Evolutionary conservation across 805 yeast species (phyloP), one percentile per base, ranked within the genome.

Genomic region (Brettanomyces custersianus): DNA sequence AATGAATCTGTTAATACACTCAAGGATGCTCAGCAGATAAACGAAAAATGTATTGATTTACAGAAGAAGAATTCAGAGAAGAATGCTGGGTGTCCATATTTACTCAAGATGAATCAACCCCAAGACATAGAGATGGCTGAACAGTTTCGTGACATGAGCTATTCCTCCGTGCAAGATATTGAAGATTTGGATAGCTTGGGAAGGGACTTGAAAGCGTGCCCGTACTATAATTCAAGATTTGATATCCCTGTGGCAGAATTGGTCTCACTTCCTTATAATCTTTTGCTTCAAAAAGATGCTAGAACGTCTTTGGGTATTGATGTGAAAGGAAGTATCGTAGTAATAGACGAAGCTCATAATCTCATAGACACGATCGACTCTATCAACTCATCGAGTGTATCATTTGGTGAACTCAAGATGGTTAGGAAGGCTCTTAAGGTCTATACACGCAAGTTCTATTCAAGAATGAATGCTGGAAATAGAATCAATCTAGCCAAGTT

Each of bases 321-420:
- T 28, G 48, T 88, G 8, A 67, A 69, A 35, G 70, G 74, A 38
- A 67, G 88, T 1, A 69, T 88, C 2, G 74, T 90, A 1, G 71
- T 90, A 4, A 77, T 88, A 20, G 97, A 88, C 54, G 97, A 88
- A 52, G 96, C 96, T 0, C 97, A 88, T 52, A 88, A 88, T 52
- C 59, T 88, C 29, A 52, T 86, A 20, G 96, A 87, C 45, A 77
- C 88, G 0, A 73, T 88, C 3, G 71, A 79, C 2, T 60, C 80
- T 2, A 60, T 90, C 42, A 70, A 80, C 48, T 84, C 95, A 0
- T 67, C 76, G 2, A 55, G 69, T 4, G 60, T 88, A 1, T 60
- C 80, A 0, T 46, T 63, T 1, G 34, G 45, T 0, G 85, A 81
- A 22, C 59, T 85, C 8, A 29, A 45, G 2, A 30, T 40, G 0